Percentiles rank a stretch among this genome's conserved stretches.
phyloP scores from a whole-genome alignment of 2,329 filamentous ascomycete genomes.

The Colletotrichum ledebouriae region DNA sequence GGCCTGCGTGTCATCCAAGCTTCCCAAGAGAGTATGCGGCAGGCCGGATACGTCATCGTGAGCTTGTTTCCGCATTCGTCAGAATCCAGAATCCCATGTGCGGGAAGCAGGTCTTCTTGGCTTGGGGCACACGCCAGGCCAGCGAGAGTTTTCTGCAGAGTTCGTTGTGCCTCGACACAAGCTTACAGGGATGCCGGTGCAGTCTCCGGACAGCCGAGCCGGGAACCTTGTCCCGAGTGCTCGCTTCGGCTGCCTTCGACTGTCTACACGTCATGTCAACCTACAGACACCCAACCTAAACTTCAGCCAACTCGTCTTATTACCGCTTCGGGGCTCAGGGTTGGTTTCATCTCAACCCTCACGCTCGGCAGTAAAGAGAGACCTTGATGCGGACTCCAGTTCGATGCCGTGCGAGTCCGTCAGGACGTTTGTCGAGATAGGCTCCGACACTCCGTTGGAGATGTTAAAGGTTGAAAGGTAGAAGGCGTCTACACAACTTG shows the following conservation, averaged over 20 bases:
- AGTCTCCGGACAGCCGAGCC: conserved; percentile 6
- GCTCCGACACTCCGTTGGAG: too few relatives aligned
- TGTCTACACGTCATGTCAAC: conserved; percentile 10
- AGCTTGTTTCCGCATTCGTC: not conserved
- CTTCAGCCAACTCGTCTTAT: conserved; percentile 2
- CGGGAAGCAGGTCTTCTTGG: not conserved
- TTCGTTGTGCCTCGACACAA: not conserved
- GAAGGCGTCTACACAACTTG: not conserved
- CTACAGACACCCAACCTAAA: not conserved
- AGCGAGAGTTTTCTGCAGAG: conserved; percentile 2
- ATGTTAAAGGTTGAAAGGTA: not conserved
- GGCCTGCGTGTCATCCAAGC: not conserved
- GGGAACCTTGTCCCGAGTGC: not conserved
- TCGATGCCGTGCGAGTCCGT: conserved; percentile 4
- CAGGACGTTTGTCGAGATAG: not conserved
- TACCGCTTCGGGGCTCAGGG: not conserved
- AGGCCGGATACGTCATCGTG: not conserved
- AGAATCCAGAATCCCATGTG: conserved; percentile 19
- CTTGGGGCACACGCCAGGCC: not conserved
- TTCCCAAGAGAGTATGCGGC: not conserved
- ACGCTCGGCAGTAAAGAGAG: not conserved
- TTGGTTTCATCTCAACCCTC: not conserved
- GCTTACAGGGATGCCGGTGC: not conserved
- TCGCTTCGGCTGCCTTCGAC: not conserved
- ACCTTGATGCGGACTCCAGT: not conserved